phyloP scores from a whole-genome alignment of 1,284 basidiomycete genomes.

The Melanopsichium pennsylvanicum region DNA sequence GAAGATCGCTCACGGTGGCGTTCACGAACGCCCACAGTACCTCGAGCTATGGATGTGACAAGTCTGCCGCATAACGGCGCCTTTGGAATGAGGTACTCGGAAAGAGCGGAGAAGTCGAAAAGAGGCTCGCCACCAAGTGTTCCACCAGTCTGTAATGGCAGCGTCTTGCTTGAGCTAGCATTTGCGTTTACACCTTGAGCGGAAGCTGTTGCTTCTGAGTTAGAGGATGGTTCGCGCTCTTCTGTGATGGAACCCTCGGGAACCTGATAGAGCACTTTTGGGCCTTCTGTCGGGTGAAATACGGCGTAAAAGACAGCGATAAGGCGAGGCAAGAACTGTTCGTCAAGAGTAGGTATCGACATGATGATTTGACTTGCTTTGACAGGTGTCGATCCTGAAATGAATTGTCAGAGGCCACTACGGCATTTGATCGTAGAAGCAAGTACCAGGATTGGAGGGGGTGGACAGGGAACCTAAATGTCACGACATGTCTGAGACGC shows the following conservation, averaged over 20 bases:
- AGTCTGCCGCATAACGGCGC: slow-evolving; percentile 85
- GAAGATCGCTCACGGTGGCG: slow-evolving; percentile 5
- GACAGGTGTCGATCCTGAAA: too few relatives aligned
- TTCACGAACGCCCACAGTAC: slow-evolving; percentile 4
- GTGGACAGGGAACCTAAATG: too few relatives aligned
- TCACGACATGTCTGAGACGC: too few relatives aligned
- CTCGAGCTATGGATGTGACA: slow-evolving; percentile 70
- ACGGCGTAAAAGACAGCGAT: slow-evolving; percentile 86
- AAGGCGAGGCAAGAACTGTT: slow-evolving; percentile 70
- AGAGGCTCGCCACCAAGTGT: slow-evolving; percentile 67
- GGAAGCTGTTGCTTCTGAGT: slow-evolving; percentile 1
- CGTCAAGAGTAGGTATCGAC: slow-evolving; percentile 47
- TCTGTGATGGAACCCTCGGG: slow-evolving; percentile 73
- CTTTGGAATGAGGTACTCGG: slow-evolving; percentile 91
- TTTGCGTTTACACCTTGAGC: not conserved
- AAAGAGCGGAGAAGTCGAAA: slow-evolving; percentile 90
- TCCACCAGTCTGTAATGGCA: not conserved
- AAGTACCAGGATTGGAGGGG: too few relatives aligned
- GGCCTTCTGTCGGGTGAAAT: slow-evolving; percentile 82
- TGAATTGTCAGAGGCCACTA: too few relatives aligned
- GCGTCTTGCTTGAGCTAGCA: slow-evolving; percentile 7
- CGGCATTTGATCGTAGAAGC: too few relatives aligned
- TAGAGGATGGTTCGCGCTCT: slow-evolving; percentile 9
- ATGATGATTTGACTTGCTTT: too few relatives aligned
- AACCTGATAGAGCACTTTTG: slow-evolving; percentile 86